These are phyloP conservation scores for Centella asiatica DNA, from an alignment of 129 eudicot species.

Conservation along the genomic window DNA sequence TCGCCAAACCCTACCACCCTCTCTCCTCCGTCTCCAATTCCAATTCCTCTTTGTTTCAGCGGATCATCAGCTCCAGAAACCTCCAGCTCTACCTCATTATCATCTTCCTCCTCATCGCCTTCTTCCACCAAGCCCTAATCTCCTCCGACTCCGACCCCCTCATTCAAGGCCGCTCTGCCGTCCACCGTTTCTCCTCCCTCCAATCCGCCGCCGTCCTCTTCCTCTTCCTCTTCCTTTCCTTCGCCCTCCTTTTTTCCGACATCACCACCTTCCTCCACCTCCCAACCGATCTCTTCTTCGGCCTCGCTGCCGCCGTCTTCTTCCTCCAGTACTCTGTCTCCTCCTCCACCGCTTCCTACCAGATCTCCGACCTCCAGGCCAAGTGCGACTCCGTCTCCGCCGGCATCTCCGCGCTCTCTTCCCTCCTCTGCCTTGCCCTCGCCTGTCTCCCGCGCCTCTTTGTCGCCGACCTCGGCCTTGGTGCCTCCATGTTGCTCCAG, in stretches of 20 bases:
- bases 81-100: constrained; percentile 56
- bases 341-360: constrained; percentile 46
- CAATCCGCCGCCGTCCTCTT: constrained; percentile 54
- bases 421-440: constrained; percentile 42
- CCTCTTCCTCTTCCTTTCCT: constrained; percentile 55
- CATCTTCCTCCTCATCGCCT: constrained; percentile 50
- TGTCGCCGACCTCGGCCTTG: constrained; percentile 54
- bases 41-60: too few species aligned
- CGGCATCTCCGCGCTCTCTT: constrained; percentile 44
- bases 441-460: constrained; percentile 64
- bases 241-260: constrained; percentile 51
- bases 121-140: constrained; percentile 47
- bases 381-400: constrained; percentile 59
- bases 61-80: constrained; percentile 23
- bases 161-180: constrained; percentile 70
- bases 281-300: constrained; percentile 69
- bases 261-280: constrained; percentile 48
- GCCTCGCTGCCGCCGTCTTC: constrained; percentile 54
- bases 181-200: constrained; percentile 70
- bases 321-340: constrained; percentile 52
- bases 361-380: constrained; percentile 69
- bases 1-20: constrained; percentile 73
- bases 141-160: constrained; percentile 66
- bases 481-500: constrained; percentile 58
- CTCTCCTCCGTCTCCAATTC: neutral